These are phyloP conservation scores for Fusarium sterilihyphosum DNA, from an alignment of 2,329 filamentous ascomycete genomes.

Conservation along the genomic window DNA sequence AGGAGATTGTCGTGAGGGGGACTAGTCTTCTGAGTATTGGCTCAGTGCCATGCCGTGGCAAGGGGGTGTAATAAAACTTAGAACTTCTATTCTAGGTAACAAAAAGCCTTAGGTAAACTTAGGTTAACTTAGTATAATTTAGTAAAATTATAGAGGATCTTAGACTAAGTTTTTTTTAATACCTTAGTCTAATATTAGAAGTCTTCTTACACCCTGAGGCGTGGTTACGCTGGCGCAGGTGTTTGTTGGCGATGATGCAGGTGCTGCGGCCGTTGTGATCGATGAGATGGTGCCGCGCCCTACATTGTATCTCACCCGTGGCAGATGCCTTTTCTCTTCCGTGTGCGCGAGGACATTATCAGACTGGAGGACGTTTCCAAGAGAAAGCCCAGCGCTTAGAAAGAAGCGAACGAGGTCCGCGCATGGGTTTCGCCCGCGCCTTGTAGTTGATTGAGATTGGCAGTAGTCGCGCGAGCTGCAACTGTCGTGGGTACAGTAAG, in stretches of 20 bases:
- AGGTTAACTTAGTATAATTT: no score
- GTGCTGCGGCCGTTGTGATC: neutral
- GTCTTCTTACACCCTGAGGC: no score
- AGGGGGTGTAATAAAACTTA: no score
- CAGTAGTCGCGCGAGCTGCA: neutral
- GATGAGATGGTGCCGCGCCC: neutral
- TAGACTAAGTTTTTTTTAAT: no score
- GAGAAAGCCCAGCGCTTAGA: neutral
- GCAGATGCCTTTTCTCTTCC: neutral
- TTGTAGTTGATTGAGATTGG: neutral
- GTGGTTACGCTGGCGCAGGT: no score
- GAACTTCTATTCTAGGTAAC: no score
- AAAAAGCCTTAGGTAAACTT: no score
- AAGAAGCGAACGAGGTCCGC: neutral
- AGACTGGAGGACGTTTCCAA: neutral
- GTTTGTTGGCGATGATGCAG: neutral
- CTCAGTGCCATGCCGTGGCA: no score
- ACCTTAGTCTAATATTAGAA: no score
- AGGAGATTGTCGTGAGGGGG: no score
- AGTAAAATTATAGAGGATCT: no score
- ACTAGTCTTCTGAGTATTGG: no score
- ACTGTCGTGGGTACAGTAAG: neutral
- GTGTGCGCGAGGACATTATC: accelerated
- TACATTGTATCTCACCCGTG: neutral
- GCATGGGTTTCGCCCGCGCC: neutral